Evolutionary conservation across 192 early-diverging fungal genomes (phyloP).

Genomic region (Mortierella claussenii): DNA sequence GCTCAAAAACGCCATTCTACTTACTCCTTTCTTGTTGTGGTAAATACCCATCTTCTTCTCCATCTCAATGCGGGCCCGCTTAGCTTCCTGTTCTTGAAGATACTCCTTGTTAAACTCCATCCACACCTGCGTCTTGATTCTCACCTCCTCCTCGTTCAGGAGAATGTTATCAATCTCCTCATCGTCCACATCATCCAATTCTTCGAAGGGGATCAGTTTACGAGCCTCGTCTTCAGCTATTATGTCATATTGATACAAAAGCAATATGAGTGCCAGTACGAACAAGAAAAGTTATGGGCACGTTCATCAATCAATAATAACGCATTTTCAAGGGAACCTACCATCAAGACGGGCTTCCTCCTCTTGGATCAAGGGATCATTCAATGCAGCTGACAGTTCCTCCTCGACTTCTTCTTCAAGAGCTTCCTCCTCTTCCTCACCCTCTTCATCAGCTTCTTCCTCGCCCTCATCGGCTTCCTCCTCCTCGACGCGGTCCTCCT

Average conservation of each 20-base stretch:
- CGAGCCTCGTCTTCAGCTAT: constrained; percentile 34
- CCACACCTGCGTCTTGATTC: constrained; percentile 86
- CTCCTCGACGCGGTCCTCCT: background rate
- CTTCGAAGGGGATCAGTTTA: constrained; percentile 47
- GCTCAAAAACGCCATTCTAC: background rate
- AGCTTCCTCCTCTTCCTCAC: constrained; percentile 22
- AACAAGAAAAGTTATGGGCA: too few relatives aligned
- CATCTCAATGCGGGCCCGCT: constrained; percentile 46
- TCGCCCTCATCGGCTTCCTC: constrained; percentile 23
- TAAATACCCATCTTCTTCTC: constrained; percentile 57
- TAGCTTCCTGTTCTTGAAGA: constrained; percentile 64
- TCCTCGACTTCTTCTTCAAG: constrained; percentile 50
- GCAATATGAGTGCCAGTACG: background rate
- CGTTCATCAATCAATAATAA: too few relatives aligned
- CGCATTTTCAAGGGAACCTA: background rate
- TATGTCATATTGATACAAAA: background rate
- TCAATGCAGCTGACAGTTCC: constrained; percentile 50
- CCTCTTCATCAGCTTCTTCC: constrained; percentile 31
- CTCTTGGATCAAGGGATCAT: constrained; percentile 29
- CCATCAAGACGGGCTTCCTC: constrained; percentile 53
- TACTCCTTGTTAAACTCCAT: constrained; percentile 89
- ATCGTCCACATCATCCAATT: constrained; percentile 73
- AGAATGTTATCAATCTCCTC: constrained; percentile 77
- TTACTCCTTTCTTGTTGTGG: constrained; percentile 53
- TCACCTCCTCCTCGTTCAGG: constrained; percentile 80